Evolutionary conservation across 306 rosid species (phyloP), one percentile per base, ranked within the genome.

Genomic region (Betula pendula): DNA sequence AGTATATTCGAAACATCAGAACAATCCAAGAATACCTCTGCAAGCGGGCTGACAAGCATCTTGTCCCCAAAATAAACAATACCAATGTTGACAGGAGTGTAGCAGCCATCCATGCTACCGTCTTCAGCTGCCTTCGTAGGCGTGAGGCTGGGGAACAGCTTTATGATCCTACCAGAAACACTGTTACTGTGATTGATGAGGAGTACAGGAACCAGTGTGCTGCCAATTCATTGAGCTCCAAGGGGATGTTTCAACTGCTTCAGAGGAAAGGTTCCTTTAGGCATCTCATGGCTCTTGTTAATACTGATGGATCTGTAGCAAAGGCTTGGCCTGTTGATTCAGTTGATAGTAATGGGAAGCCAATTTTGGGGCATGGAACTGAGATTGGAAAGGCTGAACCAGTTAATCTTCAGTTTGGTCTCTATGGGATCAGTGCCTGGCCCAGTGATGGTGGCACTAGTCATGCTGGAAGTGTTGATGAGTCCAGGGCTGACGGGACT

Each of bases 21-120:
- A 87, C 98, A 75, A 95, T 95, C 76, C 98, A 95, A 84, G 98
- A 95, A 68, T 95, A 95, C 78, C 97, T 95, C 69, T 92, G 97
- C 75, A 89, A 92, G 84, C 89, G 97, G 75, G 98, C 98, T 66
- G 98, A 92, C 80, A 95, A 95, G 87, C 96, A 95, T 85, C 90
- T 95, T 51, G 98, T 95, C 81, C 98, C 98, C 76, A 95, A 95
- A 90, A 88, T 95, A 80, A 95, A 95, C 85, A 95, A 95, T 58
- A 95, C 98, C 44, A 95, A 95, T 84, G 98, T 95, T 77, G 98
- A 95, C 73, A 95, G 91, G 90, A 95, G 98, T 62, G 98, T 95
- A 27, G 98, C 96, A 80, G 95, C 96, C 51, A 95, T 95, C 80
- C 98, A 95, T 81, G 98, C 98, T 44, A 95, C 98, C 66, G 91